Conservation (phyloP, 257 asterid species). For the Rubia yunnanensis region DNA sequence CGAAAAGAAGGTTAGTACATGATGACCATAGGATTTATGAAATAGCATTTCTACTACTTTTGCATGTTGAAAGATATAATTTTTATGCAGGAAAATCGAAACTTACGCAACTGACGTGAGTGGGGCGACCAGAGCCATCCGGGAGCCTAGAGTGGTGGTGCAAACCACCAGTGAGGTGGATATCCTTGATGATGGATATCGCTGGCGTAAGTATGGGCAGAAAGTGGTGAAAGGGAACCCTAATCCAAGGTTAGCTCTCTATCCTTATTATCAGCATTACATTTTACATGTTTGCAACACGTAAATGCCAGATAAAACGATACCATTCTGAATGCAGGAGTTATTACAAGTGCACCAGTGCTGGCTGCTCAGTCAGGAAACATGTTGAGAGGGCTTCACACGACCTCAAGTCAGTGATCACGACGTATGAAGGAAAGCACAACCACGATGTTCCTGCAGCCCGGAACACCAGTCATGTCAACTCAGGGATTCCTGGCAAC, state of each 20-base stretch:
- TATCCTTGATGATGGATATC: constrained; percentile 84
- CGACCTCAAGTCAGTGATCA: constrained; percentile 69
- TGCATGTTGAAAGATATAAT: background rate
- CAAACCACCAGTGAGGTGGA: constrained; percentile 92
- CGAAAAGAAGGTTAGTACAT: constrained; percentile 63
- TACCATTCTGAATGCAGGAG: constrained; percentile 40
- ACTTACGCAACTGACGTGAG: constrained; percentile 25
- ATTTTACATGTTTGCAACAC: background rate
- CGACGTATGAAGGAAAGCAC: constrained; percentile 85
- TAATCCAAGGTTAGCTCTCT: constrained; percentile 59
- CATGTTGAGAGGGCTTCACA: constrained; percentile 88
- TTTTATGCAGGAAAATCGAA: constrained; percentile 19
- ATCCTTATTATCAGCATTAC: background rate
- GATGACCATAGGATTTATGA: background rate
- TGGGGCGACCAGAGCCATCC: constrained; percentile 53
- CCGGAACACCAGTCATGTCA: constrained; percentile 61
- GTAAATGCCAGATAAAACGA: background rate
- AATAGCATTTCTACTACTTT: background rate
- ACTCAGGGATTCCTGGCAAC: constrained; percentile 22
- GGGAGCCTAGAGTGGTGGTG: constrained; percentile 91
- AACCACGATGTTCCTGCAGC: constrained; percentile 79
- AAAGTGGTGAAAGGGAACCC: constrained; percentile 95
- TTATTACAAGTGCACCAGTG: constrained; percentile 80
- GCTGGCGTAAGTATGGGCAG: constrained; percentile 97
- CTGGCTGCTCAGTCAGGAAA: constrained; percentile 71